Evolutionary conservation across 805 yeast species (phyloP).

Genomic region (Metschnikowia dekortorum): DNA sequence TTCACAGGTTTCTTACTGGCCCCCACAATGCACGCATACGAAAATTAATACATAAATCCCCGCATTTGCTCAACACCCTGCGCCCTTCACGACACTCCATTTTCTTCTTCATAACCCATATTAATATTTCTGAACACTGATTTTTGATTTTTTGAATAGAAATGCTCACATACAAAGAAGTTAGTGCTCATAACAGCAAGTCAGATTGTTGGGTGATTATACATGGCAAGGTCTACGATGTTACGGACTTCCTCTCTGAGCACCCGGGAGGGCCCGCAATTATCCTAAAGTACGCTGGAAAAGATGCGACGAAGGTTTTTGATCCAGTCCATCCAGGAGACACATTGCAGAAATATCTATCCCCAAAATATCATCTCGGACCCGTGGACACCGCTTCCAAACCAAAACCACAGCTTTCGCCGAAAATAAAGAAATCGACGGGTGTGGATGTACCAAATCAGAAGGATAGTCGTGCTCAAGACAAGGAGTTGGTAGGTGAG

Average conservation of each 20-base stretch:
- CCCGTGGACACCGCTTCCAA: slow-evolving; percentile 25
- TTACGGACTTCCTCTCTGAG: slow-evolving; percentile 54
- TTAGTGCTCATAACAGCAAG: slow-evolving; percentile 45
- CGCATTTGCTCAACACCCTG: slow-evolving; percentile 2
- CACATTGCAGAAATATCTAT: slow-evolving; percentile 62
- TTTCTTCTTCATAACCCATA: not conserved
- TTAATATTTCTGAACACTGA: not conserved
- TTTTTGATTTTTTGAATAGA: not conserved
- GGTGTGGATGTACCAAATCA: not conserved
- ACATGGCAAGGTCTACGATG: slow-evolving; percentile 74
- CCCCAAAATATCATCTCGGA: slow-evolving; percentile 32
- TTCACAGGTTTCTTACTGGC: not conserved
- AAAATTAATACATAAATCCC: not conserved
- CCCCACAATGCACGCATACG: not conserved
- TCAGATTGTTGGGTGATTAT: slow-evolving; percentile 83
- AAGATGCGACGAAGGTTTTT: slow-evolving; percentile 70
- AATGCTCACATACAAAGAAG: slow-evolving; percentile 23
- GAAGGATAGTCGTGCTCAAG: not conserved
- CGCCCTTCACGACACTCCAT: not conserved
- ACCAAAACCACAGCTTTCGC: slow-evolving; percentile 2
- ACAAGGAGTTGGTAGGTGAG: slow-evolving; percentile 12
- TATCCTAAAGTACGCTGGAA: slow-evolving; percentile 48
- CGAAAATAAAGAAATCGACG: not conserved
- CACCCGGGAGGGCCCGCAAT: slow-evolving; percentile 63
- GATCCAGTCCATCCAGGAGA: slow-evolving; percentile 92